These are phyloP conservation scores for Chaetomium globosum DNA, from an alignment of 2,329 filamentous ascomycete species.

Conservation along the genomic window DNA sequence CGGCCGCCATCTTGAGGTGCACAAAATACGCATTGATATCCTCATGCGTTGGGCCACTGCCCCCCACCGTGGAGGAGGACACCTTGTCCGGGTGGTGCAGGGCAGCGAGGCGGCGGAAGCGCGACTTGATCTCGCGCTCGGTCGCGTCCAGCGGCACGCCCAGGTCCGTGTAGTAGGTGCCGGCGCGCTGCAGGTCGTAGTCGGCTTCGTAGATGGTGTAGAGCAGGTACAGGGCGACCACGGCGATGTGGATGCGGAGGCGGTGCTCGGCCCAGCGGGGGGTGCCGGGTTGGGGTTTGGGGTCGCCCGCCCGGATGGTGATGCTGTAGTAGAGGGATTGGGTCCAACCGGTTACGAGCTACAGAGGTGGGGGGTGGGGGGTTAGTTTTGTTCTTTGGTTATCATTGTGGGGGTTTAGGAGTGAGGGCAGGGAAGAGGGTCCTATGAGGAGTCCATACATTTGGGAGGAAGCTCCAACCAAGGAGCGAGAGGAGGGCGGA, in stretches of 20 bases:
- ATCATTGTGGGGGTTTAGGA: neutral
- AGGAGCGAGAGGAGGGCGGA: constrained; percentile 56
- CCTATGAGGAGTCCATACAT: constrained; percentile 44
- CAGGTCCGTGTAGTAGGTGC: constrained; percentile 79
- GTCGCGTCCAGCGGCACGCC: constrained; percentile 68
- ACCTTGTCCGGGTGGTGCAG: constrained; percentile 83
- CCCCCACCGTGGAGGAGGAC: constrained; percentile 34
- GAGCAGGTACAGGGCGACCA: constrained; percentile 80
- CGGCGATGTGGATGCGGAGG: constrained; percentile 77
- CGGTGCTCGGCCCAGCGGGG: constrained; percentile 72
- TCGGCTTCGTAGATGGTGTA: constrained; percentile 95
- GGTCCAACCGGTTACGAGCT: constrained; percentile 66
- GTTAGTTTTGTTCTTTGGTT: neutral
- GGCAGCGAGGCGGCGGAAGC: constrained; percentile 76
- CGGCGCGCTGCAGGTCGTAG: constrained; percentile 69
- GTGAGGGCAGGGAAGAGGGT: constrained; percentile 15
- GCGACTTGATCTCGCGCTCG: constrained; percentile 78
- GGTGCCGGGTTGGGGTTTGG: constrained; percentile 71
- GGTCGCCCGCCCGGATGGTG: constrained; percentile 85
- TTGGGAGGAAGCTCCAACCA: constrained; percentile 61
- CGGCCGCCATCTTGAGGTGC: constrained; percentile 78
- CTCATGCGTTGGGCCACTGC: constrained; percentile 21
- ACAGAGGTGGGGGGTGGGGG: constrained; percentile 54
- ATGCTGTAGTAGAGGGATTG: constrained; percentile 85
- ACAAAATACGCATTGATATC: constrained; percentile 64